Evolutionary conservation across 75 land plant species (phyloP).

Genomic region (Picea sitchensis): DNA sequence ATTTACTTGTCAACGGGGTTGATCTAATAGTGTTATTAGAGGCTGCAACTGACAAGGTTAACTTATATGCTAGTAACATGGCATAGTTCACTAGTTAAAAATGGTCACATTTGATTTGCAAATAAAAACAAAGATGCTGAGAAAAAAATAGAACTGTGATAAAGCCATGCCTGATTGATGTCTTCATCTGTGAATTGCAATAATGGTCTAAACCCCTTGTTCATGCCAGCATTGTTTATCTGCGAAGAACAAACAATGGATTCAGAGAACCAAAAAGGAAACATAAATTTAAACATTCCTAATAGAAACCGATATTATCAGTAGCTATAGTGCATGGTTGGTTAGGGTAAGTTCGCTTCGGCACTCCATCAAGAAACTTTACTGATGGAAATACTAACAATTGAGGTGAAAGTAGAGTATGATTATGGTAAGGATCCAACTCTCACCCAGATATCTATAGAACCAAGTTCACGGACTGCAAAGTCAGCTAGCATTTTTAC

Average conservation of each 20-base stretch:
- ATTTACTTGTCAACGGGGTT: neutral
- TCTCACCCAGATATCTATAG: slow-evolving; percentile 90
- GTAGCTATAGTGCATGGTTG: neutral
- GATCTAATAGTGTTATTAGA: neutral
- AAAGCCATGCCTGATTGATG: slow-evolving; percentile 64
- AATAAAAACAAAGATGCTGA: neutral
- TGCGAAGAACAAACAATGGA: slow-evolving; percentile 22
- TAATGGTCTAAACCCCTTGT: slow-evolving; percentile 95
- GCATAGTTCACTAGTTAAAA: neutral
- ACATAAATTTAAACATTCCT: neutral
- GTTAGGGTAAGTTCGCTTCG: neutral
- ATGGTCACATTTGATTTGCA: neutral
- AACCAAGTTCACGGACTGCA: slow-evolving; percentile 70
- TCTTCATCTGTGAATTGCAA: slow-evolving; percentile 89
- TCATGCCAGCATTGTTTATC: slow-evolving; percentile 97
- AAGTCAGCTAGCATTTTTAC: slow-evolving; percentile 72
- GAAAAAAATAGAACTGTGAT: neutral
- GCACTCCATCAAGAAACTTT: neutral
- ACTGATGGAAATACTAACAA: neutral
- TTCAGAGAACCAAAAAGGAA: neutral
- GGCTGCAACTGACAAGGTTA: neutral
- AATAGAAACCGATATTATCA: neutral
- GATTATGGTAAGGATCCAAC: neutral
- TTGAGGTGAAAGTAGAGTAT: neutral
- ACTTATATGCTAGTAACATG: neutral